phyloP scores from a whole-genome alignment of 495 filamentous ascomycete species.

The Annulohypoxylon stygium region DNA sequence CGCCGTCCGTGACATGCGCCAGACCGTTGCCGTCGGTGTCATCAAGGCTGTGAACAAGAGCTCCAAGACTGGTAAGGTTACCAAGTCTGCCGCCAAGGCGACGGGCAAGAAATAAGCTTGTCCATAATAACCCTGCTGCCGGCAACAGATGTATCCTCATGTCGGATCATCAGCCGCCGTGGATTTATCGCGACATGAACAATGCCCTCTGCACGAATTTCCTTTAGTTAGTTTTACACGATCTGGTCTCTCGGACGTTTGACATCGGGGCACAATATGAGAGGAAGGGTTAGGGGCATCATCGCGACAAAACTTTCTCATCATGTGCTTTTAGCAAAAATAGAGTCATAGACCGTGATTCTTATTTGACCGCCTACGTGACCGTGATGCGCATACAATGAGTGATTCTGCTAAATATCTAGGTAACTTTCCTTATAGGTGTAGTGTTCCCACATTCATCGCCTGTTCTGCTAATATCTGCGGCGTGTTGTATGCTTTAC shows the following conservation, averaged over 20 bases:
- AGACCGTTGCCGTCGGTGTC: constrained; percentile 98
- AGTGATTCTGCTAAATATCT: not conserved
- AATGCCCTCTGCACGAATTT: constrained; percentile 50
- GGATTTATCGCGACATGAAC: constrained; percentile 39
- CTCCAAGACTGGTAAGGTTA: constrained; percentile 61
- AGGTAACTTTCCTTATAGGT: too few species aligned
- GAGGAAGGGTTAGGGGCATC: constrained; percentile 61
- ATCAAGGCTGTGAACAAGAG: constrained; percentile 75
- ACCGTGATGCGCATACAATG: not conserved
- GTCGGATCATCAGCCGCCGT: constrained; percentile 25
- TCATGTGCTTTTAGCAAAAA: constrained; percentile 67
- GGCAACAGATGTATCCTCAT: constrained; percentile 4
- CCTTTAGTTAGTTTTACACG: constrained; percentile 57
- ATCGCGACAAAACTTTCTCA: constrained; percentile 61
- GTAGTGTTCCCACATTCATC: not conserved
- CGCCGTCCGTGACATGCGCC: constrained; percentile 92
- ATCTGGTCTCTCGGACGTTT: constrained; percentile 60
- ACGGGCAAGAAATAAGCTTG: constrained; percentile 66
- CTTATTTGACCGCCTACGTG: constrained; percentile 13
- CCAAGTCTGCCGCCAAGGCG: constrained; percentile 84
- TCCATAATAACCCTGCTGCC: constrained; percentile 10
- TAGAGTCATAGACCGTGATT: constrained; percentile 60
- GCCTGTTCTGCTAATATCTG: too few species aligned
- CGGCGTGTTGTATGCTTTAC: too few species aligned
- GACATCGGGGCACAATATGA: constrained; percentile 60